Base-by-base conservation (phyloP, 768 basidiomycete genomes). In the Boletus rex-veris region DNA sequence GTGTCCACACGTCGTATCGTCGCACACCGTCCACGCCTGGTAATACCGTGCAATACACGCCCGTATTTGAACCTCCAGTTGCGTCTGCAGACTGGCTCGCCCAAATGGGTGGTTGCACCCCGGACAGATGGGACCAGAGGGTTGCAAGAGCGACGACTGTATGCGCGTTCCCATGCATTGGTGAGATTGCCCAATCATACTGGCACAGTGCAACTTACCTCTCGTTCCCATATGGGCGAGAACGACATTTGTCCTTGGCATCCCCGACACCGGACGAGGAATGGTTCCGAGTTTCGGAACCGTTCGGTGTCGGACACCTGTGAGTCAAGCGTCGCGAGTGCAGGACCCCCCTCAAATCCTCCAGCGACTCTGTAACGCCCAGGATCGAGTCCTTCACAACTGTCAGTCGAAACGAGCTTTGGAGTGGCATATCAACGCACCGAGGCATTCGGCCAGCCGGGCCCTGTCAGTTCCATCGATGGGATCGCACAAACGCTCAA, bases 401-500 rank as follows among this genome's bases (percentile, higher is more conserved):
- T 12, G 18, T 58, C 45, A 58, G 50, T 54, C 37, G 15, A 24
- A 49, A 14, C 15, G n/a, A 8, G 8, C 3, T 6, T 10, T 19
- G 7, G 2, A 39, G 30, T 5, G 7, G 8, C 19, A 37, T 28
- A 58, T 31, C 15, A 19, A 69, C 80, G 48, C 66, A 92, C 94
- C 96, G 7, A 99, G 82, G 68, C 93, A 98, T 74, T 98, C 96
- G 0, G 97, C 97, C 19, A 99, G 74, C 35, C 95, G 81, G 7
- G 94, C 77, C 26, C 91, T 82, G 62, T 98, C 96, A 0, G 95
- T 98, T 7, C 95, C 96, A 61, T 97, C 92, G 42, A 99, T 98
- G 2, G 91, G 88, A 40, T 97, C 97, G 67, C 97, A 99, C 45
- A 99, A 73, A 59, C 97, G 86, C 65, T 97, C 91, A 52, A 98